Evolutionary conservation across 1,284 basidiomycete genomes (phyloP).

Genomic region (Pyrrhoderma noxium): DNA sequence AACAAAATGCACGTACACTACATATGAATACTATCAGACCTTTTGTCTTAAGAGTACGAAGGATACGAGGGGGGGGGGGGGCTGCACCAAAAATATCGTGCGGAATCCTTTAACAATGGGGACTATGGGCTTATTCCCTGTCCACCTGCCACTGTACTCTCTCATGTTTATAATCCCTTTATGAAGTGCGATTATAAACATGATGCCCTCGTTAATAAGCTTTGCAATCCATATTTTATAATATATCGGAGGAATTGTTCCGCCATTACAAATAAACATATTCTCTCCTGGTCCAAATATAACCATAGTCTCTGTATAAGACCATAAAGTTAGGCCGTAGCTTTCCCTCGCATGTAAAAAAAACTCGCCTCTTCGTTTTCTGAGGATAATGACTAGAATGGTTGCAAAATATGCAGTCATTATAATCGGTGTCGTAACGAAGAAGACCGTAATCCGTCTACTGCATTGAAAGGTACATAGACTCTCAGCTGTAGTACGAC

Average conservation of each 20-base stretch:
- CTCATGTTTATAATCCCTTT: constrained; percentile 6
- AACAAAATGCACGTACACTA: constrained; percentile 9
- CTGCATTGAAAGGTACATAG: constrained; percentile 6
- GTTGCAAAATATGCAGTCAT: constrained; percentile 1
- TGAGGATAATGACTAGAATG: constrained; percentile 3
- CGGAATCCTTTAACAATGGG: constrained; percentile 6
- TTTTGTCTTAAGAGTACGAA: not conserved
- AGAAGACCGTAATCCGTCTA: not conserved
- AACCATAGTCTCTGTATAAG: not conserved
- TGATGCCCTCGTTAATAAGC: constrained; percentile 4
- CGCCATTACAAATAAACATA: not conserved
- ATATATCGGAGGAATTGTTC: not conserved
- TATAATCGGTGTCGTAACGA: not conserved
- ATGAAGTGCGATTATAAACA: constrained; percentile 2
- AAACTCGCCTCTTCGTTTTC: not conserved
- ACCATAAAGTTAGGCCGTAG: not conserved
- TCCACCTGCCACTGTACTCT: not conserved
- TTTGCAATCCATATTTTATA: constrained; percentile 7
- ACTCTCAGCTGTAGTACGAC: constrained; percentile 5
- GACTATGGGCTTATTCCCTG: not conserved
- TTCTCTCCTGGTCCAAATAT: not conserved
- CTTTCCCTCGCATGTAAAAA: not conserved
- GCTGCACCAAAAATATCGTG: constrained; percentile 6
- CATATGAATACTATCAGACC: not conserved
- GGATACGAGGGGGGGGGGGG: not conserved